Evolutionary conservation across 2,329 filamentous ascomycete genomes (phyloP).

Genomic region (Gaeumannomyces tritici): DNA sequence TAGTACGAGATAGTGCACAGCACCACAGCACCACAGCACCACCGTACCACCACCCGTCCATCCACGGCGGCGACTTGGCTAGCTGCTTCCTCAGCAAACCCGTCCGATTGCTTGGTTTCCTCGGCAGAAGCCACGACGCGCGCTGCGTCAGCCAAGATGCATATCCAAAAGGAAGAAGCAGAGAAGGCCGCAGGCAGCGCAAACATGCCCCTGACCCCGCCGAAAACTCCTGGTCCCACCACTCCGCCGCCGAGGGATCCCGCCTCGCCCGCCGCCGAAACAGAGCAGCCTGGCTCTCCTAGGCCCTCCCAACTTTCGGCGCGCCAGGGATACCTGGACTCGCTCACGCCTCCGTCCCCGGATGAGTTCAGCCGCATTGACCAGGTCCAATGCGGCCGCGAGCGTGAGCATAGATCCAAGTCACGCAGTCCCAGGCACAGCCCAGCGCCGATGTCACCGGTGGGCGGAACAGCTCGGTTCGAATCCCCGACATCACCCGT

Average conservation of each 20-base stretch:
- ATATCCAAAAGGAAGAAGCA: not conserved
- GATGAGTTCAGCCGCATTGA: constrained; percentile 39
- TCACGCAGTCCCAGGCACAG: constrained; percentile 22
- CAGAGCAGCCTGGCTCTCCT: not conserved
- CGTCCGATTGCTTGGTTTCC: not conserved
- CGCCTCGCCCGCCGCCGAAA: not conserved
- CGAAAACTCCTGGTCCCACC: not conserved
- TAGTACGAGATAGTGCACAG: too few relatives aligned
- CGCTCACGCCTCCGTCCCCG: constrained; percentile 34
- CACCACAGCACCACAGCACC: too few relatives aligned
- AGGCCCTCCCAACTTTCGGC: constrained; percentile 9
- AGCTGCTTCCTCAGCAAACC: not conserved
- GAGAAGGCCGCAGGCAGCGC: not conserved
- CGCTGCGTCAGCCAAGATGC: not conserved
- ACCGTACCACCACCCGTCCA: too few relatives aligned
- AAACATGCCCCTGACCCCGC: not conserved
- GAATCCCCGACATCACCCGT: not conserved
- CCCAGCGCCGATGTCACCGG: not conserved
- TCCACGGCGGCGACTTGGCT: not conserved
- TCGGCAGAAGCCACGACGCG: not conserved
- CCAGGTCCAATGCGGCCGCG: constrained; percentile 35
- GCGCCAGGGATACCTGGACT: constrained; percentile 38
- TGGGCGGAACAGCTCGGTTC: not conserved
- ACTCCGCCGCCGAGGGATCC: not conserved
- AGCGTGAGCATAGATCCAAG: constrained; percentile 31